Percentiles rank a stretch among this genome's conserved stretches.
phyloP scores from a whole-genome alignment of 2,329 filamentous ascomycete genomes.

The Sclerotinia sclerotiorum region DNA sequence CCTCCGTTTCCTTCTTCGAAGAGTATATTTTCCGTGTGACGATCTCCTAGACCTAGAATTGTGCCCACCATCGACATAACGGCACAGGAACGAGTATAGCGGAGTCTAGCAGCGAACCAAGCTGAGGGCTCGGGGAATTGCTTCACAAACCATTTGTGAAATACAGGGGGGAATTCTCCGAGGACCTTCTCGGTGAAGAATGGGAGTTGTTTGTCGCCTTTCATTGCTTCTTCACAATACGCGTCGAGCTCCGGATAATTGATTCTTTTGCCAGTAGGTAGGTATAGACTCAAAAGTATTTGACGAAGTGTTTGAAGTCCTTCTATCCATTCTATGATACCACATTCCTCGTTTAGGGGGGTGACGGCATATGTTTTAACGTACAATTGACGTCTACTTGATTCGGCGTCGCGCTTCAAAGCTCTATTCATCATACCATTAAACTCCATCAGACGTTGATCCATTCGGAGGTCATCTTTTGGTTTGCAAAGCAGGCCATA shows the following conservation, averaged over 20 bases:
- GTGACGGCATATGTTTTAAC: conserved; percentile 98
- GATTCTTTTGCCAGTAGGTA: conserved; percentile 66
- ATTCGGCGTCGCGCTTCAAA: conserved; percentile 86
- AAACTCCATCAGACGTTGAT: conserved; percentile 98
- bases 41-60: conserved; percentile 87
- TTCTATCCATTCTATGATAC: conserved; percentile 97
- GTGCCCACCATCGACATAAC: conserved; percentile 99
- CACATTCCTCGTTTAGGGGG: conserved; percentile 94
- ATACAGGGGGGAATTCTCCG: conserved; percentile 72
- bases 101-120: conserved; percentile 86
- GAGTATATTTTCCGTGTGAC: conserved; percentile 95
- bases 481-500: conserved; percentile 96
- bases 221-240: conserved; percentile 62
- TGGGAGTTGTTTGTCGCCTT: conserved; percentile 58
- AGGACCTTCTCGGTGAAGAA: conserved; percentile 70
- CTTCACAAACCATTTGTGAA: conserved; percentile 94
- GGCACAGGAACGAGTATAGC: conserved; percentile 89
- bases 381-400: conserved; percentile 84
- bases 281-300: conserved; percentile 78
- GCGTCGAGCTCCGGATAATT: conserved; percentile 68
- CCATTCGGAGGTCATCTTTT: conserved; percentile 95
- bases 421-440: conserved; percentile 97
- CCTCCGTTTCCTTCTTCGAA: conserved; percentile 92
- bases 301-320: conserved; percentile 92
- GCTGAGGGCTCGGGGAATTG: conserved; percentile 89